These are phyloP conservation scores for Colletotrichum incanum DNA, from an alignment of 2,329 filamentous ascomycete species.

Conservation along the genomic window DNA sequence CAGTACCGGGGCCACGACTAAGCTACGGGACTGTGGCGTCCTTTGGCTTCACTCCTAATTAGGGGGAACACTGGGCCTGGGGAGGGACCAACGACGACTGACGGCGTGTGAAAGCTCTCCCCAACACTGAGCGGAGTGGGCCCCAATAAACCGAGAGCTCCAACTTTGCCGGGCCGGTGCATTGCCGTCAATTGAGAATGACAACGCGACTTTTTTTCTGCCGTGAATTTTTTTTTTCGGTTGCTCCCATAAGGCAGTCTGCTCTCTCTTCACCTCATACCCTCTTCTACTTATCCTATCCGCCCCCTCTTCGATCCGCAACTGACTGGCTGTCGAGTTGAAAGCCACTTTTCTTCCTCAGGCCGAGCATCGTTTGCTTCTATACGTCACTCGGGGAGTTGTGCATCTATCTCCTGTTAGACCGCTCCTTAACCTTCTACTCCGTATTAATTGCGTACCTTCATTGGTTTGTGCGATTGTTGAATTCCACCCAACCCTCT, in stretches of 20 bases:
- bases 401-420: conserved; percentile 15
- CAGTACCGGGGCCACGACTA: neutral
- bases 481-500: conserved; percentile 33
- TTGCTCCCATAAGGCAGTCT: conserved; percentile 12
- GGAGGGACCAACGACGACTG: conserved; percentile 3
- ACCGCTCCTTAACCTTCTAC: conserved; percentile 25
- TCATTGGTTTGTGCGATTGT: conserved; percentile 39
- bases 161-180: conserved; percentile 39
- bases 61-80: neutral
- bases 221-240: conserved; percentile 36
- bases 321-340: conserved; percentile 30
- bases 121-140: conserved; percentile 26
- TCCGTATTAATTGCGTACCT: conserved; percentile 29
- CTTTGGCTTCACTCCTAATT: neutral
- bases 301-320: neutral
- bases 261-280: conserved; percentile 17
- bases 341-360: conserved; percentile 14
- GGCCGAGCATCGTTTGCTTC: conserved; percentile 12
- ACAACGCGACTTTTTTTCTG: conserved; percentile 37
- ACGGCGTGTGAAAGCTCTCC: conserved; percentile 12
- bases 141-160: conserved; percentile 38
- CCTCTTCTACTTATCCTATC: neutral
- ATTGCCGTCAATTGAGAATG: conserved; percentile 43
- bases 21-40: neutral
- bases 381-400: conserved; percentile 19